Base-by-base conservation (phyloP, 2,329 filamentous ascomycete genomes). In the Albophoma yamanashiensis region DNA sequence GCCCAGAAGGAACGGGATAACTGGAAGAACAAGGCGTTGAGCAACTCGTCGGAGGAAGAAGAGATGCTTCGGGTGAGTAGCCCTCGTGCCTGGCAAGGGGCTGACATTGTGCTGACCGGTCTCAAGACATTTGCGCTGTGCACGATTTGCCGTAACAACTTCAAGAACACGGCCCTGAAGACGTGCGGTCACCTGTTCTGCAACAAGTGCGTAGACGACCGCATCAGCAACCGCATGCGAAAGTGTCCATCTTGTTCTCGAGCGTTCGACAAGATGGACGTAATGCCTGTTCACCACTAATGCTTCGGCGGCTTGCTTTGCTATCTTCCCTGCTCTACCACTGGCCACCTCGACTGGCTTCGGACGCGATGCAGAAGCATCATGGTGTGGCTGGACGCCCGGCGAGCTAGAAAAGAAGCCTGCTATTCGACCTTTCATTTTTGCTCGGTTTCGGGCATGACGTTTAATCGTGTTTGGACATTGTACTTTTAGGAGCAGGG, bases 131-230 rank as follows among this genome's bases (percentile, higher is more conserved):
- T 72, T 64, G 70, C 70, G 42, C 85, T 96, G 58, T 99, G 94
- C 78, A 91, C 91, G 14, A 90, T 97, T 57, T 99, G 95, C 77
- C 90, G 91, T 66, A 88, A 86, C 69, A 91, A 93, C 66, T 92
- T 97, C 78, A 97, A 97, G 75, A 91, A 97, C 70, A 96, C 92
- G 0, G 89, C 88, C 12, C 83, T 99, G 72, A 95, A 94, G 76
- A 92, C 90, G 0, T 99, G 94, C 73, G 94, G 94, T 1, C 94
- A 99, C 73, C 84, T 96, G 56, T 96, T 97, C 74, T 99, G 94
- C 81, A 87, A 88, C 69, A 82, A 86, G 56, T 99, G 94, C 71
- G 89, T 97, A 31, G 91, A 96, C 64, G 89, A 95, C 69, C 87
- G 94, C 60, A 86, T 97, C 63, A 86, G 85, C 55, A 96, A 94